A percentile compares a stretch with the other conserved stretches of the same genome.
phyloP scores from a whole-genome alignment of 352 stramenopile species.

The Phytopythium montanum region DNA sequence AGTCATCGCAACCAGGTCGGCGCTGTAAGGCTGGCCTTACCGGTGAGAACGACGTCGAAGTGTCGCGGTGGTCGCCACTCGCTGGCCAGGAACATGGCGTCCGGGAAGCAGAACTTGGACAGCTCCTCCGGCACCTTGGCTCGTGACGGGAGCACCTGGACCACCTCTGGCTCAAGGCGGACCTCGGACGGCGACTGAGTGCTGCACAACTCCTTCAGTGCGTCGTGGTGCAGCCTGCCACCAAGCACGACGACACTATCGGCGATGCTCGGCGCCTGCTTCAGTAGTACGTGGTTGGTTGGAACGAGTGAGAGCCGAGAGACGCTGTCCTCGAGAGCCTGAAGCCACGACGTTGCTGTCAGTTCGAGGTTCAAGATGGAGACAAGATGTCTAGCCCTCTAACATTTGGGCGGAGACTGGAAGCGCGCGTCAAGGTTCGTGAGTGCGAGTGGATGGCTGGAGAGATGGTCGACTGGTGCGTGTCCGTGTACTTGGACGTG shows the following conservation, averaged over 20 bases:
- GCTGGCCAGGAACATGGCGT: slow-evolving; percentile 44
- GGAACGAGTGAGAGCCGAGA: neutral
- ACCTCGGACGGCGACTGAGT: slow-evolving; percentile 43
- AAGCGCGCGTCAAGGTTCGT: neutral
- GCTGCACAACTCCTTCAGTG: slow-evolving; percentile 23
- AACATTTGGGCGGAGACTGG: slow-evolving; percentile 7
- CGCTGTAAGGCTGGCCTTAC: slow-evolving; percentile 10
- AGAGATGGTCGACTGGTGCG: neutral
- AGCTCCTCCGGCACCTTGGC: slow-evolving; percentile 56
- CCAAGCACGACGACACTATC: slow-evolving; percentile 59
- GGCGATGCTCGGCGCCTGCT: slow-evolving; percentile 19
- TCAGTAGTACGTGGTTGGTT: neutral
- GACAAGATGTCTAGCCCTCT: neutral
- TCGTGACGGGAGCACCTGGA: slow-evolving; percentile 43
- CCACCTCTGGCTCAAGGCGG: slow-evolving; percentile 41
- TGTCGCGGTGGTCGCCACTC: slow-evolving; percentile 32
- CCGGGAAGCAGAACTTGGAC: slow-evolving; percentile 71
- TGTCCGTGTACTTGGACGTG: slow-evolving; percentile 53
- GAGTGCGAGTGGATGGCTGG: slow-evolving; percentile 8
- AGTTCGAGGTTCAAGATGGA: neutral
- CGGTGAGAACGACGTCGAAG: slow-evolving; percentile 74
- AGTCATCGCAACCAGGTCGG: neutral
- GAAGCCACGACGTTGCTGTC: neutral
- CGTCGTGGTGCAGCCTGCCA: slow-evolving; percentile 36
- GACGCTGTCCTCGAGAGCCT: neutral